Base-by-base conservation (phyloP, 1,284 basidiomycete species). In the Tilletia walkeri region DNA sequence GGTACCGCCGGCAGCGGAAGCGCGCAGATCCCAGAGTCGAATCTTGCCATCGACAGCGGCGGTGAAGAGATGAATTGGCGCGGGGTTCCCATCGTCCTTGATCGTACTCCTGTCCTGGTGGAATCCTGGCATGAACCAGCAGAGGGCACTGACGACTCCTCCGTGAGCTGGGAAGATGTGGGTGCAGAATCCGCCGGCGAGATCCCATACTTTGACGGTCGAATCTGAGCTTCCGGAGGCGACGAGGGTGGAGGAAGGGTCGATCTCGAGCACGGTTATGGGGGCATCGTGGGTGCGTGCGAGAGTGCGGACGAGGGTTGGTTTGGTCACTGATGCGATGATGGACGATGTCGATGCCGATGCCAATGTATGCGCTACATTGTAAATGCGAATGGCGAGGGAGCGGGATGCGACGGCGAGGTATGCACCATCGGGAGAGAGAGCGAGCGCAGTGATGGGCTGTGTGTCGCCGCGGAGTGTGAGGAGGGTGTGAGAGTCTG, bases 221-320 rank as follows among this genome's bases (percentile, higher is more conserved):
- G 96, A 95, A 79, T 99, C 96, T 4, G 94, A 92, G 9, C 94
- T 92, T 0, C 95, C 96, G 6, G 95, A 96, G 1, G 96, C 95
- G 72, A 99, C 88, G 70, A 97, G 90, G 0, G 91, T 91, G 0
- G 90, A 92, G 36, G 92, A 94, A n/a, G 91, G 92, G 86, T 91
- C 95, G 36, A 89, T 85, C 70, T 87, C 88, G 74, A 81, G 78
- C 69, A 96, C 90, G 78, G 97, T 94, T 65, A 98, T 91, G 20
- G 95, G 95, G 4, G 94, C 92, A 68, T 93, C 91, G 80, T 98
- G 95, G 0, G 94, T 92, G 75, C 89, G 90, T 4, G 92, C 85
- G 45, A 95, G 86, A 45, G 90, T 89, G 68, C 94, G 90, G 18
- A 88, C 86, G 30, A 92, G 66, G 24, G 65, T 71, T 34, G 65